Conservation (phyloP, 257 asterid species). For the Penstemon eatonii region DNA sequence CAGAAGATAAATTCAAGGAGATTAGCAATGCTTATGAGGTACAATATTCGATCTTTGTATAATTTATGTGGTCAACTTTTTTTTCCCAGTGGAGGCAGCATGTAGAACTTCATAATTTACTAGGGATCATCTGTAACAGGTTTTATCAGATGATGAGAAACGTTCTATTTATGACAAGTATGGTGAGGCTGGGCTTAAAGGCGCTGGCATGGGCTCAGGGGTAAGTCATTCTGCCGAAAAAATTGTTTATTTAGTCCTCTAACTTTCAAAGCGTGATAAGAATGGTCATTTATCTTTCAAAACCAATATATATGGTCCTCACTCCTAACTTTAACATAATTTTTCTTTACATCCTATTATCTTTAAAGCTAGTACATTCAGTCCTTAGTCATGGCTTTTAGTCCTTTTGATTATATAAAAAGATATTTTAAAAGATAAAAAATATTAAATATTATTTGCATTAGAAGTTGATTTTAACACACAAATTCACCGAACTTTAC, state of each 20-base stretch:
- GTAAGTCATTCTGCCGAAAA: slow-evolving; percentile 49
- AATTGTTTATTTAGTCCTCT: not conserved
- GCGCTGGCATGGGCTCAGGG: slow-evolving; percentile 87
- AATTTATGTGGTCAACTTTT: not conserved
- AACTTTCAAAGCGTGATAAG: too few relatives aligned
- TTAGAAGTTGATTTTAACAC: too few relatives aligned
- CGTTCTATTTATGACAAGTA: slow-evolving; percentile 91
- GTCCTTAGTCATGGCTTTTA: too few relatives aligned
- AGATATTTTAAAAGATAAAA: too few relatives aligned
- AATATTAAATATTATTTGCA: too few relatives aligned
- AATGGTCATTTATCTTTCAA: too few relatives aligned
- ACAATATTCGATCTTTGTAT: slow-evolving; percentile 27
- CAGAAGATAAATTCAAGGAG: slow-evolving; percentile 95
- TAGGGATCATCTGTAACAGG: slow-evolving; percentile 47
- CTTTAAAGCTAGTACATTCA: too few relatives aligned
- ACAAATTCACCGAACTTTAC: too few relatives aligned
- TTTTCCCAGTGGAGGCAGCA: not conserved
- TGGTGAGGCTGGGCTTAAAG: slow-evolving; percentile 99
- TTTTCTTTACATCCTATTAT: too few relatives aligned
- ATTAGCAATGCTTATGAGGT: slow-evolving; percentile 99
- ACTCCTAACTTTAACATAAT: too few relatives aligned
- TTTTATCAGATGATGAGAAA: slow-evolving; percentile 90
- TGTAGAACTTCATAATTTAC: not conserved
- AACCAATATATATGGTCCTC: too few relatives aligned
- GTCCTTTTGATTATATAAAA: too few relatives aligned